Evolutionary conservation across 208 protist genomes (phyloP).

Genomic region (Leishmania turanica): DNA sequence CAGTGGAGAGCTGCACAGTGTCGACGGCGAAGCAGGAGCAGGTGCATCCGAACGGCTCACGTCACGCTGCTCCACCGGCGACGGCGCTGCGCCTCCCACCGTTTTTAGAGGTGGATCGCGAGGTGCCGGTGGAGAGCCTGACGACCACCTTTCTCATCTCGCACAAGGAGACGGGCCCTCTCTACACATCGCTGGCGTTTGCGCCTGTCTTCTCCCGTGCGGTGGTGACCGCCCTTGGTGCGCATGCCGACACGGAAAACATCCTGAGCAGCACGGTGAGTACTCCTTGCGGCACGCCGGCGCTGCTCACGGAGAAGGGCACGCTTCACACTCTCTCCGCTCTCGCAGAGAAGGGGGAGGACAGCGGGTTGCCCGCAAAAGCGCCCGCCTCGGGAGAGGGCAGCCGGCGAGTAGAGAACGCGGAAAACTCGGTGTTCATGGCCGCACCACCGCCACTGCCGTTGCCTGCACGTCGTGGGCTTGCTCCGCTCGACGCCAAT

Average conservation of each 20-base stretch:
- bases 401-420: not conserved
- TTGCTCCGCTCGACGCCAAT: slow-evolving; percentile 23
- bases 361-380: not conserved
- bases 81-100: slow-evolving; percentile 39
- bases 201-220: slow-evolving; percentile 68
- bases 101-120: slow-evolving; percentile 73
- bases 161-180: slow-evolving; percentile 61
- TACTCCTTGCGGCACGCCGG: slow-evolving; percentile 18
- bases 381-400: not conserved
- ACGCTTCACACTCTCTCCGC: not conserved
- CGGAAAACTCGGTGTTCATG: no score
- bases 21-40: not conserved
- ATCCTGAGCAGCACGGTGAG: slow-evolving; percentile 44
- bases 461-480: slow-evolving; percentile 14
- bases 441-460: not conserved
- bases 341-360: not conserved
- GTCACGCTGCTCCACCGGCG: slow-evolving; percentile 3
- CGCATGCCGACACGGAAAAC: slow-evolving; percentile 53
- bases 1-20: slow-evolving; percentile 41
- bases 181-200: slow-evolving; percentile 79
- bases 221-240: slow-evolving; percentile 30
- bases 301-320: slow-evolving; percentile 16
- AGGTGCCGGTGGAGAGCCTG: slow-evolving; percentile 65
- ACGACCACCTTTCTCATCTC: slow-evolving; percentile 70
- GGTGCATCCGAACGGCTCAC: not conserved